Evolutionary conservation across 2,329 filamentous ascomycete genomes (phyloP).

Genomic region (Penicillium frequentans): DNA sequence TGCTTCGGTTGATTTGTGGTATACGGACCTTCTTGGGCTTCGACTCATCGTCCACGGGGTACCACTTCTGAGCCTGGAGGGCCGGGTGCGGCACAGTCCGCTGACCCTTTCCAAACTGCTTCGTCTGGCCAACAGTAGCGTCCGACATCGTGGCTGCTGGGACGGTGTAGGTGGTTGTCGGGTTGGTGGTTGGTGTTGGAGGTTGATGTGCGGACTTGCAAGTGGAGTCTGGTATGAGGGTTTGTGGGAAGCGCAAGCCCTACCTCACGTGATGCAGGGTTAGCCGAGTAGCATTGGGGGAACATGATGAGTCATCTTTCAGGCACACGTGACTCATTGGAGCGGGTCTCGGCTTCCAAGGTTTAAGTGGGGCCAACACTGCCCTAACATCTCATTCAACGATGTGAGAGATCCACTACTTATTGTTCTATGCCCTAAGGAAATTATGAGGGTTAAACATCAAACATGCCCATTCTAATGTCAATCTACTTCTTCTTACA

Average conservation of each 20-base stretch:
- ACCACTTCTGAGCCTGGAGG: conserved; percentile 99
- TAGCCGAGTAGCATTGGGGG: conserved; percentile 16
- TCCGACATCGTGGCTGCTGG: conserved; percentile 57
- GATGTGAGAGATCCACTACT: background rate
- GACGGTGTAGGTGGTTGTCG: conserved; percentile 45
- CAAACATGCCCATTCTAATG: background rate
- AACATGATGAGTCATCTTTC: conserved; percentile 17
- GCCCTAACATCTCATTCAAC: background rate
- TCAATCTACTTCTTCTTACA: background rate
- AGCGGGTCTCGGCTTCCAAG: background rate
- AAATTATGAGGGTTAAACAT: background rate
- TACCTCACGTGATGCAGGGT: conserved; percentile 30
- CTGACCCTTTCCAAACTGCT: conserved; percentile 98
- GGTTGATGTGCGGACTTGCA: conserved; percentile 41
- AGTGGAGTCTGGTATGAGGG: conserved; percentile 39
- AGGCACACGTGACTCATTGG: background rate
- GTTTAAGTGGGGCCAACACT: background rate
- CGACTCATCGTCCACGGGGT: conserved; percentile 89
- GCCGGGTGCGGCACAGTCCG: conserved; percentile 81
- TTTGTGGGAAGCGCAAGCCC: conserved; percentile 47
- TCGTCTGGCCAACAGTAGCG: conserved; percentile 61
- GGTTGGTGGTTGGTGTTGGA: conserved; percentile 43
- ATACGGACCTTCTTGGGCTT: conserved; percentile 90
- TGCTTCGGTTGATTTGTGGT: conserved; percentile 16
- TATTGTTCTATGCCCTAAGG: too few species aligned